These are phyloP conservation scores for Patellaria atrata DNA, from an alignment of 495 filamentous ascomycete genomes.

Conservation along the genomic window DNA sequence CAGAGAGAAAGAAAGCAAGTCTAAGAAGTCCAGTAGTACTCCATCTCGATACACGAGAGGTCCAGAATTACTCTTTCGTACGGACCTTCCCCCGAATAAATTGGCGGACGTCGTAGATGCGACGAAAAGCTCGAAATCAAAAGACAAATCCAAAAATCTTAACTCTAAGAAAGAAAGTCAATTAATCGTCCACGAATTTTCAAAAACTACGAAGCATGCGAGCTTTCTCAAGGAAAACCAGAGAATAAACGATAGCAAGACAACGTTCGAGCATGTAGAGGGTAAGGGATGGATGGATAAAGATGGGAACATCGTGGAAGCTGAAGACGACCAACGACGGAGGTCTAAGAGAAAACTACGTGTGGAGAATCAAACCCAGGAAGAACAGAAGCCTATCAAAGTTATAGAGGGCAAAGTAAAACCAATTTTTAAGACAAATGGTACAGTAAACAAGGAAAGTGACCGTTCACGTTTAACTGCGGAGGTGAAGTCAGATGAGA, in stretches of 20 bases:
- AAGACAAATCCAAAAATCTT: conserved; percentile 36
- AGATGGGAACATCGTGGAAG: conserved; percentile 61
- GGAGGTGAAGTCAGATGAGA: background rate
- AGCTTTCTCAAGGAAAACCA: conserved; percentile 47
- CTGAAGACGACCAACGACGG: conserved; percentile 18
- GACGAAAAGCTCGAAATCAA: conserved; percentile 32
- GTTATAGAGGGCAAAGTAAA: background rate
- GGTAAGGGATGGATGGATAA: conserved; percentile 83
- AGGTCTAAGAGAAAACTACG: conserved; percentile 16
- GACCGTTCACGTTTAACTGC: too few relatives aligned
- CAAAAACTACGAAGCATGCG: conserved; percentile 60
- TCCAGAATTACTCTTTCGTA: conserved; percentile 67
- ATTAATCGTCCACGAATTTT: conserved; percentile 65
- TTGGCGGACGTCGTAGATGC: conserved; percentile 23
- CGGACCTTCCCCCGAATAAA: conserved; percentile 54
- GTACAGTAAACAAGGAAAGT: conserved; percentile 1
- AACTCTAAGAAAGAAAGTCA: conserved; percentile 43
- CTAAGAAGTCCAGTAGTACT: conserved; percentile 33
- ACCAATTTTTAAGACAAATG: background rate
- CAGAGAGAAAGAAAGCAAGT: conserved; percentile 26
- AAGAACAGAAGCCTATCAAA: too few relatives aligned
- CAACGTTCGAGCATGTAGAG: conserved; percentile 44
- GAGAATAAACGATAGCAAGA: conserved; percentile 30
- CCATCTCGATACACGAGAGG: conserved; percentile 68
- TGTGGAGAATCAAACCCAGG: background rate